Evolutionary conservation across 768 basidiomycete genomes (phyloP), one percentile per base, ranked within the genome.

Genomic region (Boletus rubropictus): DNA sequence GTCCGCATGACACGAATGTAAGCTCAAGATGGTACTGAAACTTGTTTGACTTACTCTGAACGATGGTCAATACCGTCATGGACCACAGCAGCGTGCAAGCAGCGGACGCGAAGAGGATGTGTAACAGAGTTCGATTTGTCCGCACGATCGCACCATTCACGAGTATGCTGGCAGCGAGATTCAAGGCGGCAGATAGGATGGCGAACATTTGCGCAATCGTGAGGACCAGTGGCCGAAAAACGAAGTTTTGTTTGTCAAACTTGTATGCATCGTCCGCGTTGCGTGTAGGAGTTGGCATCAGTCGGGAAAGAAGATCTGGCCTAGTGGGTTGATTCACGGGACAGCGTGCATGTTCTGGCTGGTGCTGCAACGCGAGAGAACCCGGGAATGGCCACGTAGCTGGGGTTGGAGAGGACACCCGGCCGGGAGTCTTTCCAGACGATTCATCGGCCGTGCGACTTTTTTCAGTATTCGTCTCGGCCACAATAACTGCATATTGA

Each of bases 361-460:
- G 37, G 17, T 15, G 36, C 45, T 53, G 58, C 27, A 52, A 39
- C 17, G 55, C 54, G 7, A 66, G 61, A 15, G 61, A 60, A 41
- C 55, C 64, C 8, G 64, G 64, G 42, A 65, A 65, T 18, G 64
- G 64, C 64, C 64, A 67, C 1, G 64, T 66, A 18, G 46, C 63
- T 17, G 46, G 52, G 15, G 64, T 66, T 22, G 64, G 61, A 29
- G 66, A 65, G 20, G 63, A 63, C 28, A 61, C 54, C 5, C 65
- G 53, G 7, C 48, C 44, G 3, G 46, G 42, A 22, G 36, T 40
- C 37, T 44, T 50, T 46, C 22, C 36, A 29, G 47, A 35, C 12
- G 46, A 36, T 6, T 42, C 43, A 17, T 44, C 33, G 20, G 29
- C 31, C 35, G 39, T 17, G 10, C 0, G 4, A 20, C 41, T 48